Base-by-base conservation (phyloP, 805 yeast species). In the Teunomyces pallodes region DNA sequence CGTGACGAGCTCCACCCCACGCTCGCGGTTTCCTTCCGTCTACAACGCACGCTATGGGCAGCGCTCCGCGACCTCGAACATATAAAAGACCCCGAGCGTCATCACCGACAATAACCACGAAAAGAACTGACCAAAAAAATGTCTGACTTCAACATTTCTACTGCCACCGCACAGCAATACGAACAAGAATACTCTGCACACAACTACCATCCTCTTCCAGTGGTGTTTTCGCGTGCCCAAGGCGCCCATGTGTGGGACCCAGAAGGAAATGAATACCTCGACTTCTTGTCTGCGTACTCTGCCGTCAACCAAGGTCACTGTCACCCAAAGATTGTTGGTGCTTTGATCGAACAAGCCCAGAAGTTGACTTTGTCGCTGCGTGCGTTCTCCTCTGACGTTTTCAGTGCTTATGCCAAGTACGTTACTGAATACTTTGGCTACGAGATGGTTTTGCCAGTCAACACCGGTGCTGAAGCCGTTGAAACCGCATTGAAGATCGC, bases 161-260 rank as follows among this genome's bases (percentile, higher is more conserved):
- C 96, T 2, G 66, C 69, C 29, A 75, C 82, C 53, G 87, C 96
- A 33, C 73, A 73, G 52, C 74, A 79, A 46, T 82, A 79, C 71
- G 97, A 92, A 70, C 70, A 79, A 47, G 73, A 86, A 52, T 90
- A 87, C 72, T 88, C 97, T 43, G 98, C 98, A 28, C 97, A 91
- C 74, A 92, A 92, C 77, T 92, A 92, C 75, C 97, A 90, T 71
- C 97, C 98, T 45, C 74, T 92, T 54, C 98, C 98, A 9, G 97
- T 92, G 51, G 97, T 92, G 12, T 87, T 92, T 71, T 79, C 87
- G 60, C 83, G 78, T 61, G 98, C 96, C 12, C 55, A 66, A 50
- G 98, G 98, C 43, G 96, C 97, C 26, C 86, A 88, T 55, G 97
- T 92, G 17, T 92, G 97, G 97, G 98, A 92, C 67, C 97, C 97